phyloP scores from a whole-genome alignment of 2,329 filamentous ascomycete genomes.

The Clonostachys sp. region DNA sequence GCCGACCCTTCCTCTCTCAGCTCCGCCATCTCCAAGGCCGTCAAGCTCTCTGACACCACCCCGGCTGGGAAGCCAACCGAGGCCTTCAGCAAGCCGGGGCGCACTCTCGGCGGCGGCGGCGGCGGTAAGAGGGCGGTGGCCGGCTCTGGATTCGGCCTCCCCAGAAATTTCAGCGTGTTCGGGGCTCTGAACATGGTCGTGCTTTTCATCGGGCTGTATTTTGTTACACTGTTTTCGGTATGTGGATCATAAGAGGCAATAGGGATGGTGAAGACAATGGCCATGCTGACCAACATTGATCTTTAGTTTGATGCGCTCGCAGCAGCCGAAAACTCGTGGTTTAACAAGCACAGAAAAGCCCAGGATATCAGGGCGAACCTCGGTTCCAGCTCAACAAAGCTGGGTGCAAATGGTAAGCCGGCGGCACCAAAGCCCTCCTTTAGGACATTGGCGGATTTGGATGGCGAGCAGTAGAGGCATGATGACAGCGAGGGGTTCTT shows the following conservation, averaged over 20 bases:
- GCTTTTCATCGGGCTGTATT: conserved; percentile 55
- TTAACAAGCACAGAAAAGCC: conserved; percentile 42
- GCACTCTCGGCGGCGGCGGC: conserved; percentile 46
- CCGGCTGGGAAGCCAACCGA: conserved; percentile 35
- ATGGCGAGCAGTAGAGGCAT: conserved; percentile 10
- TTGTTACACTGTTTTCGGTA: conserved; percentile 57
- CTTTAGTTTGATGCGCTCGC: conserved; percentile 57
- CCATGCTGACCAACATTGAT: conserved; percentile 12
- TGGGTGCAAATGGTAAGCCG: conserved; percentile 7
- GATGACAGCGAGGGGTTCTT: no score
- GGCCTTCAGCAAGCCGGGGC: conserved; percentile 49
- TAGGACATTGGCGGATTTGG: conserved; percentile 51
- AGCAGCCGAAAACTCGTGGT: conserved; percentile 53
- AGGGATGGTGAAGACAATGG: background rate
- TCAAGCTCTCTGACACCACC: conserved; percentile 43
- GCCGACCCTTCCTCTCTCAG: conserved; percentile 75
- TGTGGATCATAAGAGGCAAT: conserved; percentile 16
- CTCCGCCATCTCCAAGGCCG: conserved; percentile 68
- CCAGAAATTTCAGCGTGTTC: conserved; percentile 27
- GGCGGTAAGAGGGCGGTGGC: conserved; percentile 11
- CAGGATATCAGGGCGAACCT: conserved; percentile 2
- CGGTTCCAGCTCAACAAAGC: conserved; percentile 3
- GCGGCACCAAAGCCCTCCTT: conserved; percentile 30
- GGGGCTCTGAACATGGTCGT: conserved; percentile 43
- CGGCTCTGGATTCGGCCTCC: conserved; percentile 1